Conservation (phyloP, 164 flowering plant genomes). For the Magnolia changhungtana region DNA sequence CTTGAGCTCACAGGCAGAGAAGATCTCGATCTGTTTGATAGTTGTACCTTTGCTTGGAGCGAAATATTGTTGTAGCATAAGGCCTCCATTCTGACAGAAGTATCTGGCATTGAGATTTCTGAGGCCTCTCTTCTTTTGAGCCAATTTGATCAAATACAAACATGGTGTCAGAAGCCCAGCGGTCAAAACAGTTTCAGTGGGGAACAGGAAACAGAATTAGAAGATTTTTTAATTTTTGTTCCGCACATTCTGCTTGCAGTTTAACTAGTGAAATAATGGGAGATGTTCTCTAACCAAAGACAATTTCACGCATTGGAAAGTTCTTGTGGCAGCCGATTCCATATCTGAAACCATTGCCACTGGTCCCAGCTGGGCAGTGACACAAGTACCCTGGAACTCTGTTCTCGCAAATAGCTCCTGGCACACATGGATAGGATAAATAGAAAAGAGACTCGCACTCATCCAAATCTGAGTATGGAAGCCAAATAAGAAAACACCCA, state of each 20-base stretch:
- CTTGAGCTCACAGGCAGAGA: slow-evolving; percentile 10
- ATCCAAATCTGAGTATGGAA: neutral
- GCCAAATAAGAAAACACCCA: slow-evolving; percentile 13
- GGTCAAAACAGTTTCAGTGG: no score
- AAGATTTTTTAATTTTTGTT: no score
- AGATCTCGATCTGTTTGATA: slow-evolving; percentile 4
- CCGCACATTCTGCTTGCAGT: no score
- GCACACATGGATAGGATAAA: neutral
- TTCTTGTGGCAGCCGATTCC: neutral
- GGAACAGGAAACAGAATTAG: no score
- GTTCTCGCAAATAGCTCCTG: slow-evolving; percentile 4
- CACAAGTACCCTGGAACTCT: neutral
- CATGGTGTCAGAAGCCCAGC: no score
- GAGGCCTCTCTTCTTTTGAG: slow-evolving; percentile 3
- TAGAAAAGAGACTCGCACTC: slow-evolving; percentile 1
- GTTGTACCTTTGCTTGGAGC: slow-evolving; percentile 28
- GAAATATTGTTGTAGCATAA: no score
- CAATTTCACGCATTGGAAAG: no score
- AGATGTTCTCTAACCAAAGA: no score
- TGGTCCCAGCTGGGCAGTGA: neutral
- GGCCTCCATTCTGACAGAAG: slow-evolving; percentile 2
- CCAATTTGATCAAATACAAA: slow-evolving; percentile 1
- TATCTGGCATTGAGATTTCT: slow-evolving; percentile 1
- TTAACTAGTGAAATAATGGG: no score
- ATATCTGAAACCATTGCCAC: neutral